Evolutionary conservation across 2,329 filamentous ascomycete species (phyloP), one percentile per base, ranked within the genome.

Genomic region (Fusarium nanum): DNA sequence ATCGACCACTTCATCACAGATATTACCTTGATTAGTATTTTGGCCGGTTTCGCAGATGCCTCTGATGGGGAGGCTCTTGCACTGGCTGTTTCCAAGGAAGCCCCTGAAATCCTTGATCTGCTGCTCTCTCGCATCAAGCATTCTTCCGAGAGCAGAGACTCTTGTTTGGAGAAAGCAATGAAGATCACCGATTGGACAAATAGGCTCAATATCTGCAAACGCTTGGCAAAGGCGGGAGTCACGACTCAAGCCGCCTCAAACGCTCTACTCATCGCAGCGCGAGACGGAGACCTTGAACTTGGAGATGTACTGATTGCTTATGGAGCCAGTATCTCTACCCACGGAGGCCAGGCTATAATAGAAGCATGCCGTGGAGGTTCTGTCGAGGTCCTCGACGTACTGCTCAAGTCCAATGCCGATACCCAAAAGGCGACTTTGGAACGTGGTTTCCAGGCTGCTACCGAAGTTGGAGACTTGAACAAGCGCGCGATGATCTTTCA

Each of bases 381-480:
- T 1, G 76, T 81, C 0, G 83, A 84, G 6, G 83, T 89, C 7
- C 73, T 89, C 5, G 76, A 80, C 40, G 83, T 88, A 75, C 77
- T 89, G 1, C 76, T 89, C 1, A 80, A 78, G 25, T 80, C 82
- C 3, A 80, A 81, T 25, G 75, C 72, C 0, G 73, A 81, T 6
- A 75, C 82, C 1, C 80, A 80, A 13, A 81, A 81, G 49, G 73
- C 76, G 9, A 86, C 83, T 0, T 75, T 89, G 6, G 80, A 83
- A 30, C 81, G 82, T 41, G 86, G 84, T 0, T 89, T 89, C 46
- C 84, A 88, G 64, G 86, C 86, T 4, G 86, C 87, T 0, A 87
- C 84, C 0, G 83, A 86, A 55, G 79, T 88, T 3, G 77, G 82
- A 3, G 84, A 88, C 60, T 75, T 89, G 7, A 80, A 80, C 55